Evolutionary conservation across 306 rosid species (phyloP).

Genomic region (Prunus armeniaca): DNA sequence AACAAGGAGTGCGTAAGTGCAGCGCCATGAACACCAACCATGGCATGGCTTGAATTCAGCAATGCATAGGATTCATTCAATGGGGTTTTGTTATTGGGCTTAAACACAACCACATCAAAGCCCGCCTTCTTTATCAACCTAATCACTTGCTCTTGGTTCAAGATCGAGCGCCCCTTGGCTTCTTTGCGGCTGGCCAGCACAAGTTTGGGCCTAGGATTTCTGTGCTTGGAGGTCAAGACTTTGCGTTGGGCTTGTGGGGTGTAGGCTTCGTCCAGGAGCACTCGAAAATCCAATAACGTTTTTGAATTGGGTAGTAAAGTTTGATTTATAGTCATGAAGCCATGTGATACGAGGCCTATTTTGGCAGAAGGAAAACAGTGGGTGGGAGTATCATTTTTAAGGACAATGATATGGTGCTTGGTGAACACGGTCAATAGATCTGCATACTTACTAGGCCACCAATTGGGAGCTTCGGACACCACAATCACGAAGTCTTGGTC

Average conservation of each 20-base stretch:
- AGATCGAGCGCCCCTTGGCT: constrained; percentile 18
- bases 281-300: constrained; percentile 29
- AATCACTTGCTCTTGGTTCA: constrained; percentile 23
- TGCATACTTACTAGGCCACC: constrained; percentile 46
- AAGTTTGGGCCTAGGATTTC: constrained; percentile 9
- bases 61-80: constrained; percentile 12
- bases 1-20: constrained; percentile 47
- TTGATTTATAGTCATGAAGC: constrained; percentile 33
- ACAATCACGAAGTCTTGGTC: constrained; percentile 36
- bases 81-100: constrained; percentile 5
- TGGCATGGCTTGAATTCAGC: constrained; percentile 32
- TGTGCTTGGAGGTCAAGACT: background rate
- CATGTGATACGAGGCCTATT: constrained; percentile 45
- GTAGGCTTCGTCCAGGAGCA: constrained; percentile 21
- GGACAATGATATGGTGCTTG: constrained; percentile 24
- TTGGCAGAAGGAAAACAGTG: constrained; percentile 44
- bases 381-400: constrained; percentile 5
- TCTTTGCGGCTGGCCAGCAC: constrained; percentile 15
- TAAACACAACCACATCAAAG: constrained; percentile 36
- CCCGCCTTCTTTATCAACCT: constrained; percentile 26
- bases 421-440: constrained; percentile 29
- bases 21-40: constrained; percentile 57
- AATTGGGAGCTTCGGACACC: constrained; percentile 14
- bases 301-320: constrained; percentile 33
- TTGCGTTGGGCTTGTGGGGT: background rate